A percentile compares a stretch with the other conserved stretches of the same genome.
Conservation (phyloP, 1,139 yeast genomes). For the Magnusiomyces clavatus region DNA sequence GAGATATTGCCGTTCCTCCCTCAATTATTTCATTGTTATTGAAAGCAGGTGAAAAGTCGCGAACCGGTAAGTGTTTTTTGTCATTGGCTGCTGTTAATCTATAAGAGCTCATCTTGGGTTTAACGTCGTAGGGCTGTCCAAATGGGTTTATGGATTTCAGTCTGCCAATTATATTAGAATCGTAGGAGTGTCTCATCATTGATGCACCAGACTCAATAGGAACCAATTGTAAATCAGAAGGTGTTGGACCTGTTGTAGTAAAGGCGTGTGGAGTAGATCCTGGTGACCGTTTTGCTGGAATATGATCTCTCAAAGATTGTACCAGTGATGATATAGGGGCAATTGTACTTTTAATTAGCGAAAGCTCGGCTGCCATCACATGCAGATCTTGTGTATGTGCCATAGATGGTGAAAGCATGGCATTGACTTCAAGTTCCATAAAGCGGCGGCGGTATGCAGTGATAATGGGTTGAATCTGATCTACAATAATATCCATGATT, state of each 20-base stretch:
- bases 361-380: slow-evolving; percentile 43
- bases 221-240: too few relatives aligned
- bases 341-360: slow-evolving; percentile 39
- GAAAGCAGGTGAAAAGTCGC: too few relatives aligned
- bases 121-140: too few relatives aligned
- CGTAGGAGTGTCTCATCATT: neutral
- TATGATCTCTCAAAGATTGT: slow-evolving; percentile 37
- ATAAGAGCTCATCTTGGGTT: too few relatives aligned
- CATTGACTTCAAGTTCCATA: slow-evolving; percentile 43
- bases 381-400: slow-evolving; percentile 45
- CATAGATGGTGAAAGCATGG: slow-evolving; percentile 42
- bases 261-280: too few relatives aligned
- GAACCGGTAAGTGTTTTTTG: too few relatives aligned
- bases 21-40: too few relatives aligned
- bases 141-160: too few relatives aligned
- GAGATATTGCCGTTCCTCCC: slow-evolving; percentile 25
- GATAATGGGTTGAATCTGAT: slow-evolving; percentile 53
- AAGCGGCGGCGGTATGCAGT: slow-evolving; percentile 45
- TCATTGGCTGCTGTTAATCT: too few relatives aligned
- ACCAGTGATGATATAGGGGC: slow-evolving; percentile 41
- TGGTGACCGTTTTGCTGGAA: too few relatives aligned
- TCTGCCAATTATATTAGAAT: too few relatives aligned
- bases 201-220: neutral
- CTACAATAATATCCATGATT: slow-evolving; percentile 46
- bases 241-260: too few relatives aligned